phyloP scores from a whole-genome alignment of 805 yeast genomes.

The Suhomyces sp. region DNA sequence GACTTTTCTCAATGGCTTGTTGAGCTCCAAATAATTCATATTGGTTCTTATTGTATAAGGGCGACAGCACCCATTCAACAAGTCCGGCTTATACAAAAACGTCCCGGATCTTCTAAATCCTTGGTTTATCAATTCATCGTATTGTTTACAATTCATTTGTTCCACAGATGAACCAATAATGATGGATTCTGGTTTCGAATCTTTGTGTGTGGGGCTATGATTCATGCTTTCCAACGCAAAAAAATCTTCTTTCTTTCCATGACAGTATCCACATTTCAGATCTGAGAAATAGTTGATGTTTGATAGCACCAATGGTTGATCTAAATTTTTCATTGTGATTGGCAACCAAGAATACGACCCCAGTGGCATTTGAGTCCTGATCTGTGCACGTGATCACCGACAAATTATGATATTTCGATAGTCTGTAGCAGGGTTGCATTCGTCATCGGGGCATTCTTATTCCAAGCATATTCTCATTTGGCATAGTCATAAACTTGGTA shows the following conservation, averaged over 20 bases:
- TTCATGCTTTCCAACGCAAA: constrained; percentile 39
- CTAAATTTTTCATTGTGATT: background rate
- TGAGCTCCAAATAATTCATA: constrained; percentile 41
- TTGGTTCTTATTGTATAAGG: constrained; percentile 73
- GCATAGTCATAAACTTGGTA: background rate
- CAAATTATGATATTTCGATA: background rate
- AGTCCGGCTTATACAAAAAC: constrained; percentile 63
- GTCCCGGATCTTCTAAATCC: constrained; percentile 82
- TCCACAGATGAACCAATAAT: constrained; percentile 42
- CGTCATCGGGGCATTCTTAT: background rate
- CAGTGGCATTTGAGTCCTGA: background rate
- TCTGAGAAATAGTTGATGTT: constrained; percentile 45
- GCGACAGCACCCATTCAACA: constrained; percentile 72
- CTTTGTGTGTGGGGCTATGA: constrained; percentile 3
- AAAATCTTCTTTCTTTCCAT: constrained; percentile 40
- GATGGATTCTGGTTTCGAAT: constrained; percentile 17
- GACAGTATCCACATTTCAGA: constrained; percentile 71
- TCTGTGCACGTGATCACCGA: background rate
- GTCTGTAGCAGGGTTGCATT: background rate
- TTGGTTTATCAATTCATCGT: constrained; percentile 62
- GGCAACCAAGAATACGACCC: background rate
- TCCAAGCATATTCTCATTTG: background rate
- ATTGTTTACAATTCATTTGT: constrained; percentile 48
- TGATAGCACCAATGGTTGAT: constrained; percentile 33
- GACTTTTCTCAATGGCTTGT: constrained; percentile 65